A percentile compares a stretch with the other conserved stretches of the same genome.
These are phyloP conservation scores for Tranzscheliella williamsii DNA, from an alignment of 1,284 basidiomycete species.

Conservation along the genomic window DNA sequence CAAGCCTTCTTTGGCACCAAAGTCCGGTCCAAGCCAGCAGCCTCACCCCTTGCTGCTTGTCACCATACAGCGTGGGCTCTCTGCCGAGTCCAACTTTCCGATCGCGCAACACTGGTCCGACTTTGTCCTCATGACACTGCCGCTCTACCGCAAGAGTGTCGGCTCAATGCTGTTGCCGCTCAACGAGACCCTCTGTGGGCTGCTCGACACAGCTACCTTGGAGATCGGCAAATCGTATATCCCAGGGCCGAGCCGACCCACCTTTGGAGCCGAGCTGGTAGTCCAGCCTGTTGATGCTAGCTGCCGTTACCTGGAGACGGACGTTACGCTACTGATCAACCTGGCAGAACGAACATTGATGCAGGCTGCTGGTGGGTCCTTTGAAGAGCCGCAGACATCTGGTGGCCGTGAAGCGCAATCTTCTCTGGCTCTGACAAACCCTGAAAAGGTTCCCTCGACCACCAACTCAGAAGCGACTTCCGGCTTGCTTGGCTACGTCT, in stretches of 20 bases:
- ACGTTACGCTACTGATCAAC: constrained; percentile 43
- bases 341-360: constrained; percentile 39
- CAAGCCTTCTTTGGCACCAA: too few species aligned
- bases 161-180: constrained; percentile 75
- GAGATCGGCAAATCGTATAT: constrained; percentile 64
- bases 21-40: not conserved
- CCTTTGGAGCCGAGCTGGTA: constrained; percentile 26
- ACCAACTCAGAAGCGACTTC: constrained; percentile 1
- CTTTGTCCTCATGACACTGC: constrained; percentile 86
- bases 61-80: constrained; percentile 75
- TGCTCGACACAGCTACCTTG: constrained; percentile 69
- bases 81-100: constrained; percentile 71
- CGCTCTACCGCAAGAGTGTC: constrained; percentile 75
- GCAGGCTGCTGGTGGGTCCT: constrained; percentile 6
- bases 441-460: constrained; percentile 3
- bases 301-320: constrained; percentile 36
- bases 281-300: constrained; percentile 14
- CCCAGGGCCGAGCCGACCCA: constrained; percentile 42
- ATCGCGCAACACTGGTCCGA: constrained; percentile 94
- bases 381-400: not conserved
- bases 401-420: not conserved
- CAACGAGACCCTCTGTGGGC: constrained; percentile 77
- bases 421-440: not conserved
- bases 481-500: constrained; percentile 44
- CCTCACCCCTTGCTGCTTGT: constrained; percentile 70